A percentile compares a stretch with the other conserved stretches of the same genome.
phyloP scores from a whole-genome alignment of 495 filamentous ascomycete genomes.

The Ascobolus immersus region DNA sequence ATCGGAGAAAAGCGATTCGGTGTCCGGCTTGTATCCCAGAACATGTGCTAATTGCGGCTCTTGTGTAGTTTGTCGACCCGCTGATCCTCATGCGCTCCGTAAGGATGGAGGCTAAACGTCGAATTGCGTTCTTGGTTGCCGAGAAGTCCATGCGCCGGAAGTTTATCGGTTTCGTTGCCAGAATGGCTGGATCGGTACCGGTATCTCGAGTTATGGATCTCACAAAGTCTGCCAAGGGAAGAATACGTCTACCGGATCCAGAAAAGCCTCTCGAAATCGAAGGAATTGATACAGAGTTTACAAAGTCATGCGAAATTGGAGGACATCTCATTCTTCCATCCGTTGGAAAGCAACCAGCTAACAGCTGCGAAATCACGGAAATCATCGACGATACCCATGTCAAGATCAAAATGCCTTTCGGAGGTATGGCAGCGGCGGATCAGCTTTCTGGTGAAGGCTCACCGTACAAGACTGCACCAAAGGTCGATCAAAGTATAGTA shows the following conservation, averaged over 20 bases:
- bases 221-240: conserved; percentile 51
- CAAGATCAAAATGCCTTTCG: conserved; percentile 64
- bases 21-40: background rate
- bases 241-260: conserved; percentile 77
- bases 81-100: conserved; percentile 79
- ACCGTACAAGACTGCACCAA: conserved; percentile 66
- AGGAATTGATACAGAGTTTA: conserved; percentile 69
- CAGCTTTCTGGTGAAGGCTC: conserved; percentile 72
- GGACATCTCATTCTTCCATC: conserved; percentile 70
- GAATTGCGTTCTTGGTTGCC: conserved; percentile 75
- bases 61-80: conserved; percentile 68
- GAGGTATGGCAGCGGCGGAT: conserved; percentile 34
- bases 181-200: conserved; percentile 58
- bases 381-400: conserved; percentile 61
- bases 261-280: conserved; percentile 62
- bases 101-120: conserved; percentile 57
- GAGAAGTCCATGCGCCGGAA: conserved; percentile 73
- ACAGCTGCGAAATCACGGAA: conserved; percentile 55
- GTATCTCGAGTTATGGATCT: conserved; percentile 76
- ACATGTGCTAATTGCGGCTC: background rate
- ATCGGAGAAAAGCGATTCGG: too few relatives aligned
- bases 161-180: conserved; percentile 63
- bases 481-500: conserved; percentile 80
- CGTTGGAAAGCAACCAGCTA: conserved; percentile 33
- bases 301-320: conserved; percentile 43